These are phyloP conservation scores for Trichoderma gracile DNA, from an alignment of 2,329 filamentous ascomycete genomes.

Conservation along the genomic window DNA sequence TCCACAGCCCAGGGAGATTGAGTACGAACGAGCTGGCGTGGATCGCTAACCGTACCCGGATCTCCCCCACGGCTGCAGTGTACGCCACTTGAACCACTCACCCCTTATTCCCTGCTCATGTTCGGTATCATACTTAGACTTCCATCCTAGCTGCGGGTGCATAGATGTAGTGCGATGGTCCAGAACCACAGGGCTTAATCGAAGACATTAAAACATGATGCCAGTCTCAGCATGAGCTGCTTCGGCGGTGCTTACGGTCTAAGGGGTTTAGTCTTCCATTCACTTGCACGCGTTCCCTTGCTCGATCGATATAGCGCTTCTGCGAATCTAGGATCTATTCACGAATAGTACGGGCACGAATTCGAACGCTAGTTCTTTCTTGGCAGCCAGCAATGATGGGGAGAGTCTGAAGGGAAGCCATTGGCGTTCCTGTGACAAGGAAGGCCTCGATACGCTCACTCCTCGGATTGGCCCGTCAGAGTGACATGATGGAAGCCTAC, in stretches of 20 bases:
- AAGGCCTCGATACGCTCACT: background rate
- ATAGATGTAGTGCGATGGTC: background rate
- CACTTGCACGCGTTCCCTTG: background rate
- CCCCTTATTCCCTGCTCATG: background rate
- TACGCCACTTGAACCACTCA: background rate
- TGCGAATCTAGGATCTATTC: background rate
- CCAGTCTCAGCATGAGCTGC: background rate
- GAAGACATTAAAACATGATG: background rate
- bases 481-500: constrained; percentile 17
- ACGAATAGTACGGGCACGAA: background rate
- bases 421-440: background rate
- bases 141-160: background rate
- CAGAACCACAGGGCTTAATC: background rate
- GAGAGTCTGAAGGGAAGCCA: background rate
- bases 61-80: background rate
- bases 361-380: background rate
- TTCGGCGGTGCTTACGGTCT: background rate
- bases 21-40: constrained; percentile 20
- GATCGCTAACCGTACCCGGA: constrained; percentile 22
- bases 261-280: background rate
- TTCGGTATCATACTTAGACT: background rate
- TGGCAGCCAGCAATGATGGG: too few species aligned
- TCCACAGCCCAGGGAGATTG: background rate
- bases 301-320: background rate
- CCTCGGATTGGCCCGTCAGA: constrained; percentile 13